phyloP scores from a whole-genome alignment of 2,329 filamentous ascomycete genomes.

The Phialemonium atrogriseum region DNA sequence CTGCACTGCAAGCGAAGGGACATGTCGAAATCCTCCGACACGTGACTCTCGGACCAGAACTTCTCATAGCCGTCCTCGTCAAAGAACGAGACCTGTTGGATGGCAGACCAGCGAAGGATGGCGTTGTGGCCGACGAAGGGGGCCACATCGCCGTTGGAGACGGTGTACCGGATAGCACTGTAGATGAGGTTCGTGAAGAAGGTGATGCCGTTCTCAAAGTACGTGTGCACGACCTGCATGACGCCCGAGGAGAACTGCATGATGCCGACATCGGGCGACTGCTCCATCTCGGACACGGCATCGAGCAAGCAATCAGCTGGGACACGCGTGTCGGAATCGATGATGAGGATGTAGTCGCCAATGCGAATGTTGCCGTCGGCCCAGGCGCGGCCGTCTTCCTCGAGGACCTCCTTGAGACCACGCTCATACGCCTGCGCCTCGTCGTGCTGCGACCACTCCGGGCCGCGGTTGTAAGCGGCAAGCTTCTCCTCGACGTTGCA shows the following conservation, averaged over 20 bases:
- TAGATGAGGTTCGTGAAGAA: constrained; percentile 71
- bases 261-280: constrained; percentile 69
- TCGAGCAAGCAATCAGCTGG: constrained; percentile 71
- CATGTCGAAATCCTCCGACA: constrained; percentile 79
- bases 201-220: constrained; percentile 62
- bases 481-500: constrained; percentile 66
- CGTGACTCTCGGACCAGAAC: constrained; percentile 74
- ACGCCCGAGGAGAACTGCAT: constrained; percentile 71
- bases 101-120: constrained; percentile 65
- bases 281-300: constrained; percentile 74
- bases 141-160: constrained; percentile 67
- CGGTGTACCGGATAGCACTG: constrained; percentile 68
- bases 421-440: constrained; percentile 59
- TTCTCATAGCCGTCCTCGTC: constrained; percentile 68
- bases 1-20: constrained; percentile 65
- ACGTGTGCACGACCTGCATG: constrained; percentile 70
- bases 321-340: constrained; percentile 74
- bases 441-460: constrained; percentile 59
- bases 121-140: constrained; percentile 79
- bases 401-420: constrained; percentile 57
- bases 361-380: constrained; percentile 80
- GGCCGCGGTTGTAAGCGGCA: constrained; percentile 42
- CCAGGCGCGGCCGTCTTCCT: constrained; percentile 63
- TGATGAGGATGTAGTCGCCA: constrained; percentile 73
- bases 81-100: constrained; percentile 64